phyloP scores from a whole-genome alignment of 805 yeast species.

The Starmerella potacharoeniae region DNA sequence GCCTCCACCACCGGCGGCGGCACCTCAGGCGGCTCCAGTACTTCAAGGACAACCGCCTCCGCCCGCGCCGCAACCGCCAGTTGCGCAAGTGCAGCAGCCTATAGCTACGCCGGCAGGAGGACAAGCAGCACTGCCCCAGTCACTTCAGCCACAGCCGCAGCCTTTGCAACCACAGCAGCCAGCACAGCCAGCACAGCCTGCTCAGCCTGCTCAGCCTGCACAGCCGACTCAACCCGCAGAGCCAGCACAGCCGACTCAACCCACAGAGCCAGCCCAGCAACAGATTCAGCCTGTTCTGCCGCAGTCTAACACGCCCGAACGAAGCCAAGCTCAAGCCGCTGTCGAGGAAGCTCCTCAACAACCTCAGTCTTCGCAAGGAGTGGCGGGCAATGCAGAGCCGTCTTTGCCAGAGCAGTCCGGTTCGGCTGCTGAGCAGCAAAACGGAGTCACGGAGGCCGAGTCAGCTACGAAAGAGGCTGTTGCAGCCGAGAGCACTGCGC shows the following conservation, averaged over 20 bases:
- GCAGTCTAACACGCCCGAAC: background rate
- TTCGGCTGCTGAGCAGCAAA: no score
- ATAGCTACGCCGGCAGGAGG: background rate
- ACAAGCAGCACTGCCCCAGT: background rate
- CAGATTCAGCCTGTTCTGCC: background rate
- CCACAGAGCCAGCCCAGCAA: background rate
- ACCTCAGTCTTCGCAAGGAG: constrained; percentile 7
- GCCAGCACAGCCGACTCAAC: no score
- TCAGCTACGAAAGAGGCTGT: no score
- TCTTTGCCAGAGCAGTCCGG: no score
- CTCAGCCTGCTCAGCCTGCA: constrained; percentile 23
- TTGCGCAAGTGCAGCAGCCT: background rate
- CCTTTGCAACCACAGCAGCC: background rate
- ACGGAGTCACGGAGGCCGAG: no score
- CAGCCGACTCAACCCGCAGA: background rate
- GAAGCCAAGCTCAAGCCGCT: background rate
- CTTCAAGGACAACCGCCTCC: no score
- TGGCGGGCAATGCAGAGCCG: no score
- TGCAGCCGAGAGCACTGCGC: no score
- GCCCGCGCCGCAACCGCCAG: no score
- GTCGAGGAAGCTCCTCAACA: constrained; percentile 21
- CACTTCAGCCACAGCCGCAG: background rate
- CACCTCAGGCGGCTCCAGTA: background rate
- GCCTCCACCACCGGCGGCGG: background rate
- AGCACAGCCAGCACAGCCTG: constrained; percentile 20